Evolutionary conservation across 2,329 filamentous ascomycete genomes (phyloP).

Genomic region (Claviceps monticola): DNA sequence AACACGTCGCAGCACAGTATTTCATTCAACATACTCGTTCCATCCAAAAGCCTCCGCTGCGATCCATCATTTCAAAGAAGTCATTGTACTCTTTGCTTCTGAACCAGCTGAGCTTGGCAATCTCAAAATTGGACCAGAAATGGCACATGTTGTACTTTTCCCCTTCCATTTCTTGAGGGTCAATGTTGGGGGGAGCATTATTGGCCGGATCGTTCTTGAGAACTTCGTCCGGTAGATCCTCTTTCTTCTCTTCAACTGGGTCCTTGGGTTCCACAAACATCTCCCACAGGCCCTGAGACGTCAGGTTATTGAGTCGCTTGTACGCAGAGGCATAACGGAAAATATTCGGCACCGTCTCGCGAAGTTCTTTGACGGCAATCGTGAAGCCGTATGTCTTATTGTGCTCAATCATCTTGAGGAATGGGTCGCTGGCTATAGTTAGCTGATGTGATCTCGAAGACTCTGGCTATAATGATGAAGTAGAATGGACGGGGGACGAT

Average conservation of each 20-base stretch:
- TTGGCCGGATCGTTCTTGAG: constrained; percentile 59
- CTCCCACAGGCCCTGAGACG: constrained; percentile 89
- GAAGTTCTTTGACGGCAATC: constrained; percentile 94
- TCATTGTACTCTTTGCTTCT: constrained; percentile 94
- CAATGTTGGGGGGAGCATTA: constrained; percentile 63
- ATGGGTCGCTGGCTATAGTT: constrained; percentile 48
- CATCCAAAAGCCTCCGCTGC: constrained; percentile 97
- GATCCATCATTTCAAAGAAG: constrained; percentile 98
- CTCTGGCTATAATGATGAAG: not conserved
- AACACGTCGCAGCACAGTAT: not conserved
- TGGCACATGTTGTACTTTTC: constrained; percentile 99
- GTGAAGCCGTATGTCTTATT: constrained; percentile 99
- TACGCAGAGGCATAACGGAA: constrained; percentile 98
- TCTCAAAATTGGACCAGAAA: constrained; percentile 99
- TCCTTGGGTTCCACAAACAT: constrained; percentile 84
- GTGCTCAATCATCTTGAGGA: constrained; percentile 80
- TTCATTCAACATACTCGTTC: constrained; percentile 54
- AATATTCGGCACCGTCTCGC: constrained; percentile 95
- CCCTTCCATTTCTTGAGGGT: constrained; percentile 88
- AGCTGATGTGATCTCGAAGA: not conserved
- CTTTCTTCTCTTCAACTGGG: constrained; percentile 46
- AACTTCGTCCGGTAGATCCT: constrained; percentile 68
- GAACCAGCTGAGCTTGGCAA: constrained; percentile 89
- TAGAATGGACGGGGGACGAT: not conserved
- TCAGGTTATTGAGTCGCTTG: constrained; percentile 81